These are phyloP conservation scores for Geotrichum candidum DNA, from an alignment of 1,139 yeast genomes.

Conservation along the genomic window DNA sequence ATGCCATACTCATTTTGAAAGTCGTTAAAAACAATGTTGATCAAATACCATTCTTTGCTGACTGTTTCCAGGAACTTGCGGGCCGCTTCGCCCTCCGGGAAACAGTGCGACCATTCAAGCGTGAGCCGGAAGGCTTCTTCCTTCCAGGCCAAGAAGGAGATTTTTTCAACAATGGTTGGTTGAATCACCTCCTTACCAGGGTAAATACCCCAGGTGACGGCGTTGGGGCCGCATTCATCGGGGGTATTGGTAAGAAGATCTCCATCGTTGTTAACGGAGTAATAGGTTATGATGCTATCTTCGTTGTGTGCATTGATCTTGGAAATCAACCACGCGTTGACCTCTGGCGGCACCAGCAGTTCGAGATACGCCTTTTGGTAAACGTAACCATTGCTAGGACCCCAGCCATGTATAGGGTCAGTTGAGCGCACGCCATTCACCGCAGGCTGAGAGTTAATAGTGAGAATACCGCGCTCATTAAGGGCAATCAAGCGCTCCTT, in stretches of 20 bases:
- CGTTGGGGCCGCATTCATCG: slow-evolving; percentile 71
- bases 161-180: slow-evolving; percentile 88
- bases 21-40: slow-evolving; percentile 89
- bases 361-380: slow-evolving; percentile 92
- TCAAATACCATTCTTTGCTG: slow-evolving; percentile 59
- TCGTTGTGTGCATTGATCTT: slow-evolving; percentile 43
- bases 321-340: slow-evolving; percentile 35
- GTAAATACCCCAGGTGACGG: slow-evolving; percentile 98
- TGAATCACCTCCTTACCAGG: slow-evolving; percentile 88
- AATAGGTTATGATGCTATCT: slow-evolving; percentile 59
- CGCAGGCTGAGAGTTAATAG: slow-evolving; percentile 91
- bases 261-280: slow-evolving; percentile 63
- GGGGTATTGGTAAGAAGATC: slow-evolving; percentile 59
- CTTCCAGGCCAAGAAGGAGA: slow-evolving; percentile 91
- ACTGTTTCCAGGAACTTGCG: slow-evolving; percentile 45
- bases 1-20: slow-evolving; percentile 38
- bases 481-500: slow-evolving; percentile 53
- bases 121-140: slow-evolving; percentile 87
- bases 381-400: slow-evolving; percentile 86
- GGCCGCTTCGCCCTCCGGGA: slow-evolving; percentile 35
- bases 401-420: slow-evolving; percentile 86
- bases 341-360: slow-evolving; percentile 60
- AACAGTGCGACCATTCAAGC: slow-evolving; percentile 65
- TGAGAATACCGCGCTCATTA: slow-evolving; percentile 62
- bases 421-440: slow-evolving; percentile 72